These are phyloP conservation scores for Dittrichia graveolens DNA, from an alignment of 129 eudicot species.

Conservation along the genomic window DNA sequence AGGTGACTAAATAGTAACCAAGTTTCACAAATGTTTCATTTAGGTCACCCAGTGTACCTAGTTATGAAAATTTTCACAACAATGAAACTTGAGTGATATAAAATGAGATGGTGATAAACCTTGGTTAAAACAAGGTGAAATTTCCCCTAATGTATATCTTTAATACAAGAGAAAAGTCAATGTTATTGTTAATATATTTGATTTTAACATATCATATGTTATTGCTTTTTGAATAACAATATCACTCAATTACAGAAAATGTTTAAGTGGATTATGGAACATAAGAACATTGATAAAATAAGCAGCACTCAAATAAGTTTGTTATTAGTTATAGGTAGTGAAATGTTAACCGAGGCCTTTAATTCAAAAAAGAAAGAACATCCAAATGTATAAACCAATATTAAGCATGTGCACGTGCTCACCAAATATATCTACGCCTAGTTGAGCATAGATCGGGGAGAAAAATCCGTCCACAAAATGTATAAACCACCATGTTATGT, in stretches of 20 bases:
- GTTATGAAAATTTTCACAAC: too few species aligned
- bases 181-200: background rate
- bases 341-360: background rate
- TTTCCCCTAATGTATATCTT: background rate
- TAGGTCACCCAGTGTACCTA: too few species aligned
- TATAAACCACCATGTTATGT: conserved; percentile 86
- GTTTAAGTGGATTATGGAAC: background rate
- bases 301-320: background rate
- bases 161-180: conserved; percentile 1
- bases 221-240: background rate
- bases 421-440: conserved; percentile 83
- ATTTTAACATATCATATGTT: background rate
- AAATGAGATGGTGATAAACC: too few species aligned
- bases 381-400: background rate
- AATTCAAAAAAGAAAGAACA: background rate
- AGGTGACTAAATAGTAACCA: too few species aligned
- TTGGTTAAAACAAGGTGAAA: too few species aligned
- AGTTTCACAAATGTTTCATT: too few species aligned
- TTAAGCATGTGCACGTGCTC: conserved; percentile 19
- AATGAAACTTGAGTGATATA: too few species aligned
- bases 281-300: background rate
- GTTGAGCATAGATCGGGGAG: conserved; percentile 84
- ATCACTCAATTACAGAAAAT: conserved; percentile 9
- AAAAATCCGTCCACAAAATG: conserved; percentile 89
- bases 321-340: background rate